These are phyloP conservation scores for Tolypocladium cylindrosporum DNA, from an alignment of 2,329 filamentous ascomycete species.

Conservation along the genomic window DNA sequence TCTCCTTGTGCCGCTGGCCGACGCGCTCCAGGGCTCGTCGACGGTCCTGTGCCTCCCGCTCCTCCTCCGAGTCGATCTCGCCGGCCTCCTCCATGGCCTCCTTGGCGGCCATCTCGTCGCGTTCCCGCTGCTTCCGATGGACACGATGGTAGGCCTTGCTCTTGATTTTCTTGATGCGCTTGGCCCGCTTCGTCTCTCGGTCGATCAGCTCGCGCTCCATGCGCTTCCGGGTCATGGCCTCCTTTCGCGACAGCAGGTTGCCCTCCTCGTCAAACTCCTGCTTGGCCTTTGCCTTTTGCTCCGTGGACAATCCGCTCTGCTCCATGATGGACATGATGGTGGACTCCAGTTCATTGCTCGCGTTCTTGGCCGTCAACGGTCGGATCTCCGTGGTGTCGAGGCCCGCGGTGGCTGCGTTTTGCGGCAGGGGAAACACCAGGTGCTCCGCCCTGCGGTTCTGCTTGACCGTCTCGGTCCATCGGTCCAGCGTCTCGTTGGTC, in stretches of 20 bases:
- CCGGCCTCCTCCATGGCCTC: constrained; percentile 46
- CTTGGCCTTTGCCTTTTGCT: constrained; percentile 32
- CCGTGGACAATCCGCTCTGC: constrained; percentile 66
- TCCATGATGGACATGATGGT: constrained; percentile 83
- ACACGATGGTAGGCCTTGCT: constrained; percentile 90
- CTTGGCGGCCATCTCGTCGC: constrained; percentile 40
- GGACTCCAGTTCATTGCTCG: constrained; percentile 72
- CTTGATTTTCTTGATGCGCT: constrained; percentile 98
- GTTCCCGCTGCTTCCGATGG: constrained; percentile 64
- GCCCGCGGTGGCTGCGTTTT: constrained; percentile 54
- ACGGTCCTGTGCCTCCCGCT: constrained; percentile 57
- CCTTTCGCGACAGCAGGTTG: constrained; percentile 62
- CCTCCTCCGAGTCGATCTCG: constrained; percentile 54
- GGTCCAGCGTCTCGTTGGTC: constrained; percentile 79
- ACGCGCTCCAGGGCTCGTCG: constrained; percentile 75
- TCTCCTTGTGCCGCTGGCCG: constrained; percentile 74
- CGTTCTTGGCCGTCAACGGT: constrained; percentile 51
- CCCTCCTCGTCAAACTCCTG: constrained; percentile 59
- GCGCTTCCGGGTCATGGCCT: constrained; percentile 63
- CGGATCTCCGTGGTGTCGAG: constrained; percentile 53
- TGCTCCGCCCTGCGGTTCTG: constrained; percentile 87
- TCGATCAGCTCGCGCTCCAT: constrained; percentile 78
- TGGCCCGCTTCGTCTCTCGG: constrained; percentile 77
- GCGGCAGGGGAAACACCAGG: constrained; percentile 74
- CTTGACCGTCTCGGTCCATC: constrained; percentile 94